Base-by-base conservation (phyloP, 2,329 filamentous ascomycete species). In the Penicillium aurantiogriseum region DNA sequence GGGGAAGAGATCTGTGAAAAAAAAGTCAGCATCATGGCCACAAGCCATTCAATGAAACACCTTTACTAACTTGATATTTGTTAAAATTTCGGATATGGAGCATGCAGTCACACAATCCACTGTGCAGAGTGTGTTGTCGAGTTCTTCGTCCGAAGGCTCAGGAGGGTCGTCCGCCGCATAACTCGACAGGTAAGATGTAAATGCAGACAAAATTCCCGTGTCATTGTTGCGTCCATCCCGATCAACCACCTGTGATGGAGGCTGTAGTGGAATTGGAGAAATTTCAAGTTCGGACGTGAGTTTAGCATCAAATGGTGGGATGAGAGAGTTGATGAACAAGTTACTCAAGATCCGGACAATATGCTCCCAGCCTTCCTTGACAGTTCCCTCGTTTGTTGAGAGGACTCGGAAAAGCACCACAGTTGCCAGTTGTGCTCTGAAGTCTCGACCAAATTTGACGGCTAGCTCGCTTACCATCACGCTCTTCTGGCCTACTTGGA, bases 391-490 rank as follows among this genome's bases (percentile, higher is more conserved):
- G 67, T 91, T 95, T 40, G 90, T 90, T 55, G 88, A 89, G 52
- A 97, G 85, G 23, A 99, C 90, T 39, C 92, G 86, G 82, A 99
- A 99, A 29, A 99, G 80, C n/a, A 99, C 91, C 51, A 97, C 86
- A 8, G 91, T 96, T 7, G 94, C 93, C 54, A 99, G 81, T 72
- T 99, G 93, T 38, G 93, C 93, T 70, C 92, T 88, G 76, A 95
- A 93, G 73, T 99, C 91, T 64, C 93, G 84, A 40, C 94, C 94
- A 69, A 99, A 91, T 71, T 95, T 92, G 59, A 99, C 94, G 45
- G 95, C 93, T 62, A 97, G 86, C 79, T 97, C 93, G 72, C 93
- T 97, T 65, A 99, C 95, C 94, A 99, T 99, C 56, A 99, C 91
- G 69, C 88, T 94, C 74, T 90, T 92, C 63, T 94, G 90, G 2